Evolutionary conservation across 306 rosid genomes (phyloP).

Genomic region (Prunus salicina): DNA sequence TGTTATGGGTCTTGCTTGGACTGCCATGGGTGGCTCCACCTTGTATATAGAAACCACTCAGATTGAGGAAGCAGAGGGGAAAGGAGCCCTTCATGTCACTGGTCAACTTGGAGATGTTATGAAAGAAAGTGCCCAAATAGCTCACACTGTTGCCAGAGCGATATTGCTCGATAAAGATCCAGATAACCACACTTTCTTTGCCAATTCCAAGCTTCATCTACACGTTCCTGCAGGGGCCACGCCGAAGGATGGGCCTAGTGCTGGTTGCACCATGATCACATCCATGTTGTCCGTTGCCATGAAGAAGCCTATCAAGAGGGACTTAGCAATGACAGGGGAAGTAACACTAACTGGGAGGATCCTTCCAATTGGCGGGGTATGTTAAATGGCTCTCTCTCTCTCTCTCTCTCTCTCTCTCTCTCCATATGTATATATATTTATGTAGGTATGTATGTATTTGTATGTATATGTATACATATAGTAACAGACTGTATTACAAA

Average conservation of each 20-base stretch:
- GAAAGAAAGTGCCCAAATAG: conserved; percentile 99
- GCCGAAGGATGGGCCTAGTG: conserved; percentile 97
- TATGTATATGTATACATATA: too few relatives aligned
- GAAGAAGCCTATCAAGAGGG: conserved; percentile 88
- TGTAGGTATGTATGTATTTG: too few relatives aligned
- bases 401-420: too few relatives aligned
- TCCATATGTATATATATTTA: too few relatives aligned
- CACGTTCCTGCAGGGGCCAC: conserved; percentile 97
- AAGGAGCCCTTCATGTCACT: conserved; percentile 69
- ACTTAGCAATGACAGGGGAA: conserved; percentile 99
- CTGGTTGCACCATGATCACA: conserved; percentile 98
- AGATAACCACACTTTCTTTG: conserved; percentile 54
- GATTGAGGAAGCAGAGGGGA: conserved; percentile 80
- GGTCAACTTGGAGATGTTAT: conserved; percentile 99
- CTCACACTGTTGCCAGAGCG: conserved; percentile 77
- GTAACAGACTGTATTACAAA: neutral
- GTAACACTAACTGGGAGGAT: conserved; percentile 89
- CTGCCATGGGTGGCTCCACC: conserved; percentile 98
- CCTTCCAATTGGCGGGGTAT: conserved; percentile 99
- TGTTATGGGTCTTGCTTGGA: conserved; percentile 99
- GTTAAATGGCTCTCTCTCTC: conserved; percentile 24
- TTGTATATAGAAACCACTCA: conserved; percentile 83
- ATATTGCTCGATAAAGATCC: conserved; percentile 60
- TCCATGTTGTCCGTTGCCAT: conserved; percentile 86
- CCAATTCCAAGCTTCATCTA: conserved; percentile 81